Evolutionary conservation across 2,329 filamentous ascomycete genomes (phyloP).

Genomic region (Alternaria conjuncta): DNA sequence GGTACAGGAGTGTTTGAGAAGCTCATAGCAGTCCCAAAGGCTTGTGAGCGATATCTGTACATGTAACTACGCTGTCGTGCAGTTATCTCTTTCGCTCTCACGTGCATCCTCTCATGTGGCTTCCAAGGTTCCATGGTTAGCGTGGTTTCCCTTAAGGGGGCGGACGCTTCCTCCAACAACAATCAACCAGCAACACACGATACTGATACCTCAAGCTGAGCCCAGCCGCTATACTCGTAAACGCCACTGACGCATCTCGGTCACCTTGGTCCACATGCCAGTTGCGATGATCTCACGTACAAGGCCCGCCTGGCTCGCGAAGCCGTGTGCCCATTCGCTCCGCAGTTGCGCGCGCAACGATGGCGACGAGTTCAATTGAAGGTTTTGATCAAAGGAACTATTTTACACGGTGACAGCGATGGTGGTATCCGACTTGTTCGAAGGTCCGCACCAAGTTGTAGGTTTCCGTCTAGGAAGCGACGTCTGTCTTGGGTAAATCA

Average conservation of each 20-base stretch:
- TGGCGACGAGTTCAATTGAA: neutral
- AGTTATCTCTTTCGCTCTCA: neutral
- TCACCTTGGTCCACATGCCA: neutral
- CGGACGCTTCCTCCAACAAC: neutral
- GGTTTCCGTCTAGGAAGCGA: conserved; percentile 11
- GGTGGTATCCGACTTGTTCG: conserved; percentile 17
- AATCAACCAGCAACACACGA: neutral
- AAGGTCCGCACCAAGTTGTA: conserved; percentile 21
- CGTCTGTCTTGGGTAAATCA: conserved; percentile 18
- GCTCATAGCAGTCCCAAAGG: neutral
- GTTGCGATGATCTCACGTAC: neutral
- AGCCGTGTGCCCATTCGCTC: conserved; percentile 1
- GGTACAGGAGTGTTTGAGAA: neutral
- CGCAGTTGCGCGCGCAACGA: neutral
- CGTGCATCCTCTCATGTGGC: neutral
- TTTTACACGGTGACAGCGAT: conserved; percentile 7
- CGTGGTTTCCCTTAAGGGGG: conserved; percentile 3
- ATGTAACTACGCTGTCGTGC: neutral
- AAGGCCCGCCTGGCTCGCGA: neutral
- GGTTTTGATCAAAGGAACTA: neutral
- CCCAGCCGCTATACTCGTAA: neutral
- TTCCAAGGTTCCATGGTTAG: neutral
- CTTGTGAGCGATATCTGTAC: neutral
- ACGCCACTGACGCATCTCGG: neutral
- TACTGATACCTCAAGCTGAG: neutral